Evolutionary conservation across 1,284 basidiomycete genomes (phyloP), one percentile per base, ranked within the genome.

Genomic region (Apiotrichum domesticum): DNA sequence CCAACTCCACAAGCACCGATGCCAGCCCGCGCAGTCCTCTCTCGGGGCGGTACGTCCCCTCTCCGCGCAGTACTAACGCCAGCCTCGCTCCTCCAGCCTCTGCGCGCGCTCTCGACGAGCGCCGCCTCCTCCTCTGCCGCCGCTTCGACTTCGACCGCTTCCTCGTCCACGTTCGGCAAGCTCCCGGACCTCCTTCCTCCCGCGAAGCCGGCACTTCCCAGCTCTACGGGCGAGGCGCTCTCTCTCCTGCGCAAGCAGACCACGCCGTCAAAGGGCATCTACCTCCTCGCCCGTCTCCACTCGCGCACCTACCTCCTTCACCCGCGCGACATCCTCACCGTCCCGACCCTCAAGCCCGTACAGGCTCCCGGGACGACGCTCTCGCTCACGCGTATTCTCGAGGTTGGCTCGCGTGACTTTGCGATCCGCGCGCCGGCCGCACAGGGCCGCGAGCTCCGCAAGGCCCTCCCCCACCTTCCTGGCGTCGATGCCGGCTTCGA

Each of bases 371-470:
- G 95, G 33, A 90, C 96, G 69, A 82, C 88, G 41, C 82, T 98
- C 55, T 77, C 82, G 6, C 83, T 98, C 56, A 87, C 90, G 63
- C 82, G 91, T 63, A 87, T 98, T 58, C 87, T 94, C 72, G 95
- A 98, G 77, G 83, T 98, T 53, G 95, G 95, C 59, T 92, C 90
- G 48, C 85, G 93, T 64, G 92, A 97, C 73, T 98, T 87, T 78
- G 94, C 92, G n/a, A 67, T 78, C 46, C 61, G 65, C 52, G 66
- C 81, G 87, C 55, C 89, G 1, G 67, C 71, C 0, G 66, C 73
- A 0, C 55, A 64, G n/a, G 68, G 66, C 15, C 89, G 56, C 87
- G 85, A 50, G 83, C 52, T 68, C 9, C 54, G 66, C 45, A 67
- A 68, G 82, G 62, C 45, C 10, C 45, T 63, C 21, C 55, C 58